phyloP scores from a whole-genome alignment of 2,329 filamentous ascomycete species.

The Cercospora sp. region DNA sequence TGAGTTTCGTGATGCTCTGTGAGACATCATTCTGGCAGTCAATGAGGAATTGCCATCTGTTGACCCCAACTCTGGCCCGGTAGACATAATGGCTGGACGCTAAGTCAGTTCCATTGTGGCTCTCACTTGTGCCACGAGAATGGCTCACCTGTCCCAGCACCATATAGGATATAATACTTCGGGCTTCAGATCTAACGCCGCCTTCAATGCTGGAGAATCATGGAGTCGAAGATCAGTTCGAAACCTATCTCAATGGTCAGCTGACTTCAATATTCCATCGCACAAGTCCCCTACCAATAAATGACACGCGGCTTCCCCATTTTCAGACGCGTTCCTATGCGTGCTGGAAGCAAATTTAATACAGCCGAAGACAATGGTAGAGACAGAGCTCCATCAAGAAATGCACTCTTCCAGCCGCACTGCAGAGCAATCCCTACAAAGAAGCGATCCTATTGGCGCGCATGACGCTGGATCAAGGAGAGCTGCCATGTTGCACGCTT shows the following conservation, averaged over 20 bases:
- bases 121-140: too few relatives aligned
- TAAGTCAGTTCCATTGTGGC: too few relatives aligned
- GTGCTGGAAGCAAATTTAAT: neutral
- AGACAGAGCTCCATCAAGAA: neutral
- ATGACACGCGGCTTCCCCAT: slow-evolving; percentile 58
- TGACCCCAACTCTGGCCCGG: slow-evolving; percentile 65
- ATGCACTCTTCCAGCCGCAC: neutral
- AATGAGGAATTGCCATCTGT: slow-evolving; percentile 74
- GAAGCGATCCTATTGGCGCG: slow-evolving; percentile 6
- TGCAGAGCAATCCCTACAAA: neutral
- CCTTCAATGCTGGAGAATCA: slow-evolving; percentile 71
- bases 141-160: slow-evolving; percentile 51
- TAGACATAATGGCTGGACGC: slow-evolving; percentile 85
- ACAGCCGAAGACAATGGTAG: neutral
- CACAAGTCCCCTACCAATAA: slow-evolving; percentile 57
- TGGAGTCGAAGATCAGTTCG: slow-evolving; percentile 75
- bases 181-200: slow-evolving; percentile 68
- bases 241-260: slow-evolving; percentile 45
- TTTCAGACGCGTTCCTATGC: neutral
- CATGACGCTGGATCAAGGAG: slow-evolving; percentile 5
- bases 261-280: neutral
- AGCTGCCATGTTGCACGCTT: slow-evolving; percentile 1
- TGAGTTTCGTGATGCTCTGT: slow-evolving; percentile 65
- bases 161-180: slow-evolving; percentile 74
- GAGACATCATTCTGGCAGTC: slow-evolving; percentile 74